Evolutionary conservation across 345 rosid genomes (phyloP).

Genomic region (Streptanthus diversifolius): DNA sequence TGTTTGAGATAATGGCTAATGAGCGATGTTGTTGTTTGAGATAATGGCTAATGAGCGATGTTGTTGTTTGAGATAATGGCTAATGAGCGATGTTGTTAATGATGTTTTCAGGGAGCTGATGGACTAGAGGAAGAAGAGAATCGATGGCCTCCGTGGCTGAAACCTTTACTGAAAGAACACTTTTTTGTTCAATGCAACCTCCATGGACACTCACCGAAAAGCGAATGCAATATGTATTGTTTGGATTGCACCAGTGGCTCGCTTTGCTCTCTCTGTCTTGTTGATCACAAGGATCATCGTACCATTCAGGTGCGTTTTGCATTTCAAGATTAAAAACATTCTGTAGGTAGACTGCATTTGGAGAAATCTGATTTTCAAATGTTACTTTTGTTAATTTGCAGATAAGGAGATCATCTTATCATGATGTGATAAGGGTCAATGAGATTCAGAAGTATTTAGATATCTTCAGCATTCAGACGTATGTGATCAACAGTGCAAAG

Average conservation of each 20-base stretch:
- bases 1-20: too few species aligned
- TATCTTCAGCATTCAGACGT: constrained; percentile 76
- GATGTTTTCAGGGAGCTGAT: constrained; percentile 40
- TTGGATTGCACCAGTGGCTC: constrained; percentile 77
- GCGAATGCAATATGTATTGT: constrained; percentile 96
- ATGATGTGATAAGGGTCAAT: constrained; percentile 80
- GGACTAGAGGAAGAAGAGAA: constrained; percentile 57
- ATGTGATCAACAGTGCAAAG: constrained; percentile 88
- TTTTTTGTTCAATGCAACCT: constrained; percentile 83
- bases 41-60: too few species aligned
- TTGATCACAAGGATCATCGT: constrained; percentile 65
- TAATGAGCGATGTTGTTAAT: not conserved
- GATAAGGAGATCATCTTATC: constrained; percentile 98
- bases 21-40: constrained; percentile 3
- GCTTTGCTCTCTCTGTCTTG: constrained; percentile 70
- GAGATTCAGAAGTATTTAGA: constrained; percentile 85
- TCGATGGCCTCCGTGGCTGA: constrained; percentile 82
- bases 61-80: constrained; percentile 1
- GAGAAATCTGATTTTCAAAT: not conserved
- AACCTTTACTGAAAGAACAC: constrained; percentile 54
- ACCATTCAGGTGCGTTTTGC: constrained; percentile 63
- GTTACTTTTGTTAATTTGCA: constrained; percentile 20
- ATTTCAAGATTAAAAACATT: not conserved
- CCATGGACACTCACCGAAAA: constrained; percentile 77
- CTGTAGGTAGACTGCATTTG: not conserved